These are phyloP conservation scores for Tricholoma bakamatsutake DNA, from an alignment of 768 basidiomycete species.

Conservation along the genomic window DNA sequence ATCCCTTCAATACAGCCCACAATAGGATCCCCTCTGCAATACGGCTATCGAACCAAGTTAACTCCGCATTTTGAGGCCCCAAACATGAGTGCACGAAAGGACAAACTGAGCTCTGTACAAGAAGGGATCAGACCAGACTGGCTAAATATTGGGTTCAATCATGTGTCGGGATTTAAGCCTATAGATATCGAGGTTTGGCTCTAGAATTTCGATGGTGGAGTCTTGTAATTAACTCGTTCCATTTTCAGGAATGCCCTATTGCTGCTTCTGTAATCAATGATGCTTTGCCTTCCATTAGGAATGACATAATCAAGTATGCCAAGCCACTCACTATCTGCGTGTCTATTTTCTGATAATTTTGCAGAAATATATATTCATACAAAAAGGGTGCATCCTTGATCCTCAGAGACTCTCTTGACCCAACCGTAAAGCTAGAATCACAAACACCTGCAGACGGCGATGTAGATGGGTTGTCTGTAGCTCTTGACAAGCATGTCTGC, in stretches of 20 bases:
- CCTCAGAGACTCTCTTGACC: slow-evolving; percentile 70
- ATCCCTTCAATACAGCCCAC: slow-evolving; percentile 70
- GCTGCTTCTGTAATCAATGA: slow-evolving; percentile 77
- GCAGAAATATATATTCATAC: slow-evolving; percentile 73
- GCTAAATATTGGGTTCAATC: slow-evolving; percentile 87
- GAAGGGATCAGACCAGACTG: slow-evolving; percentile 46
- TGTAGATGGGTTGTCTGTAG: slow-evolving; percentile 30
- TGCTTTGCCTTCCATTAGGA: slow-evolving; percentile 53
- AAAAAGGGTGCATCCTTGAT: slow-evolving; percentile 87
- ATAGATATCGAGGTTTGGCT: slow-evolving; percentile 84
- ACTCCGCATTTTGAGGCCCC: slow-evolving; percentile 94
- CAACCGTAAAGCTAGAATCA: slow-evolving; percentile 18
- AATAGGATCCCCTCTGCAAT: slow-evolving; percentile 83
- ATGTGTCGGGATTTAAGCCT: slow-evolving; percentile 62
- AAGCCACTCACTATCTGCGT: not conserved
- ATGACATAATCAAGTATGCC: slow-evolving; percentile 61
- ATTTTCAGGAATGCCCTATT: slow-evolving; percentile 79
- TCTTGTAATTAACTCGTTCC: not conserved
- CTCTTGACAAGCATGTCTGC: slow-evolving; percentile 62
- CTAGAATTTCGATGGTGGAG: not conserved
- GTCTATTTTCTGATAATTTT: not conserved
- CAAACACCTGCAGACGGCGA: slow-evolving; percentile 18
- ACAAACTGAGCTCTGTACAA: slow-evolving; percentile 12
- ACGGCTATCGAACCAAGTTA: slow-evolving; percentile 93
- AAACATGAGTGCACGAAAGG: slow-evolving; percentile 32